These are phyloP conservation scores for Colletotrichum brevisporum DNA, from an alignment of 2,329 filamentous ascomycete species.

Conservation along the genomic window DNA sequence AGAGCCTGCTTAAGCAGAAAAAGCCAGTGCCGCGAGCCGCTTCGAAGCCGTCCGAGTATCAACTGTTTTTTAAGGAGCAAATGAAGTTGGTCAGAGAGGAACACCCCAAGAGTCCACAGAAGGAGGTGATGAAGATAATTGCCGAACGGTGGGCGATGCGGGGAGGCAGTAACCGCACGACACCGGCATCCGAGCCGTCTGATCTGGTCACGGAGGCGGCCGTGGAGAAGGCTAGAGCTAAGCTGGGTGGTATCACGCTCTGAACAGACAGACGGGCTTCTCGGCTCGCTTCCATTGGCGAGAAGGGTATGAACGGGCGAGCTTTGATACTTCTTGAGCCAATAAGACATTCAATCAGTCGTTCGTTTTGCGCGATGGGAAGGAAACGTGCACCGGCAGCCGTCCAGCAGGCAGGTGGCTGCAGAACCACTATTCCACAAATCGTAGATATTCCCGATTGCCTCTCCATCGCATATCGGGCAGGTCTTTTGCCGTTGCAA, in stretches of 20 bases:
- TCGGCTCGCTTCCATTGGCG: too few relatives aligned
- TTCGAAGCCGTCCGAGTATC: conserved; percentile 59
- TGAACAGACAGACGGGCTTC: not conserved
- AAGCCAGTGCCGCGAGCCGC: conserved; percentile 78
- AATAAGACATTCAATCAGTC: too few relatives aligned
- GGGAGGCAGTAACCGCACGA: conserved; percentile 53
- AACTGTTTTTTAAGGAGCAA: conserved; percentile 74
- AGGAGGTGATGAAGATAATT: conserved; percentile 78
- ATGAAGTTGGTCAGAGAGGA: conserved; percentile 72
- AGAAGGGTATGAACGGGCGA: too few relatives aligned
- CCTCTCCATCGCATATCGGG: too few relatives aligned
- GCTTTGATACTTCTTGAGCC: too few relatives aligned
- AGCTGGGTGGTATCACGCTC: conserved; percentile 21
- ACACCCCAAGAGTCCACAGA: conserved; percentile 71
- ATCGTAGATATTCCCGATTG: too few relatives aligned
- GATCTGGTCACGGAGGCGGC: conserved; percentile 7
- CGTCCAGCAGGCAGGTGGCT: too few relatives aligned
- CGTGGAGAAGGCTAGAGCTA: conserved; percentile 10
- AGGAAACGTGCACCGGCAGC: too few relatives aligned
- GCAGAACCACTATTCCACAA: too few relatives aligned
- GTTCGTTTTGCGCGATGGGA: too few relatives aligned
- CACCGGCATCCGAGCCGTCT: conserved; percentile 16
- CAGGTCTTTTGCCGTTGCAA: too few relatives aligned
- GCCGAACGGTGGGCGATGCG: conserved; percentile 72
- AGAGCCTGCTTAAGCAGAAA: conserved; percentile 78